Evolutionary conservation across 441 rosid genomes (phyloP), one percentile per base, ranked within the genome.

Genomic region (Euphorbia corollata): DNA sequence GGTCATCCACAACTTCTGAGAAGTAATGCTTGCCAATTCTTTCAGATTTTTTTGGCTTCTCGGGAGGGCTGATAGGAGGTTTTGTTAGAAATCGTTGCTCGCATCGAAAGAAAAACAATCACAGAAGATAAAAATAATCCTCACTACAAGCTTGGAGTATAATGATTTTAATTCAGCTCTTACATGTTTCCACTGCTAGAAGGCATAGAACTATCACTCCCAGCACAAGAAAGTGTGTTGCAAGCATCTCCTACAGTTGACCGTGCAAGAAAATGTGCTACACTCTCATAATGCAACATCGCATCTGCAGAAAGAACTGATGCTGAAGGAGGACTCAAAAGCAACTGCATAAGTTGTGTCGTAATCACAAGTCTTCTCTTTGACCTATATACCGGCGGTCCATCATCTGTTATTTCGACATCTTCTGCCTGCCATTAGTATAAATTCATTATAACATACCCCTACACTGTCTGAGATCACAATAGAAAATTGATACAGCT

Each of bases 351-450:
- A 62, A 94, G 91, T 69, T 88, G 91, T 34, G 86, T 82, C 18
- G 96, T 83, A 77, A 79, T 73, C 60, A 90, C 66, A 72, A 87
- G 81, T 75, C 98, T 91, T 84, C 86, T 82, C 84, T 81, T 94
- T 65, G 91, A 77, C 75, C 83, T 82, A 64, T 74, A 71, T 45
- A 71, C 43, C 2, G 80, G 78, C 38, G 67, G 63, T 30, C 70
- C 70, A 73, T 87, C 89, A 64, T 77, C 90, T 66, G 77, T 51
- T 41, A 66, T 63, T 54, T 87, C 83, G 73, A 67, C 68, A 61
- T 77, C 79, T 72, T 80, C 94, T 74, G 84, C 82, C 99, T 90
- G 85, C 48, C 18, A 74, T 13, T 13, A 72, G 77, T 53, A 68
- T 45, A 41, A 66, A 61, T 43, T 54, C 64, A 71, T 61, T 58